These are phyloP conservation scores for Spergularia azorica DNA, from an alignment of 179 eudicot species.

Conservation along the genomic window DNA sequence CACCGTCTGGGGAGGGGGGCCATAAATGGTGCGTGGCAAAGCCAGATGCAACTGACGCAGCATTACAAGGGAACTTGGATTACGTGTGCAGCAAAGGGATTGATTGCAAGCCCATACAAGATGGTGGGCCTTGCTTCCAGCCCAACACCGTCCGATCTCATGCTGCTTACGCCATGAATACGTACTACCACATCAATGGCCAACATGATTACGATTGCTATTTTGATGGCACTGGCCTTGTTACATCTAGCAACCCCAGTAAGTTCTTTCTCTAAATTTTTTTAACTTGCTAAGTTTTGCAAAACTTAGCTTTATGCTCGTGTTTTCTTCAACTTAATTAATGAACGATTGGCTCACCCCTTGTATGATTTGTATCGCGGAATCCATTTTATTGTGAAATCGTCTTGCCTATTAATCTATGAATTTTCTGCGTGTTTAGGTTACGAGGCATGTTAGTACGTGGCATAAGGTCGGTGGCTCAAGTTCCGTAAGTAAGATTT, in stretches of 20 bases:
- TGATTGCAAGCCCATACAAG: slow-evolving; percentile 52
- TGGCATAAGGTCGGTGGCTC: slow-evolving; percentile 23
- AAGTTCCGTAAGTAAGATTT: neutral
- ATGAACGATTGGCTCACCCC: neutral
- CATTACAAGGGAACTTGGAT: slow-evolving; percentile 49
- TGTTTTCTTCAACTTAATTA: neutral
- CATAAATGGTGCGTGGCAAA: slow-evolving; percentile 55
- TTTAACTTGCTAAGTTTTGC: neutral
- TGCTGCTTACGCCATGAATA: slow-evolving; percentile 55
- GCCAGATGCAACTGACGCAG: slow-evolving; percentile 34
- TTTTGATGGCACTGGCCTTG: slow-evolving; percentile 37
- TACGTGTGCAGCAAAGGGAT: slow-evolving; percentile 46
- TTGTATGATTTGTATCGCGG: no score
- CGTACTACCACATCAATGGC: slow-evolving; percentile 49
- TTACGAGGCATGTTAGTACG: slow-evolving; percentile 38
- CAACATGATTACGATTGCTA: slow-evolving; percentile 36
- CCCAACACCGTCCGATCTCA: slow-evolving; percentile 53
- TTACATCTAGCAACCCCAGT: slow-evolving; percentile 47
- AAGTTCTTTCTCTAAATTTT: slow-evolving; percentile 20
- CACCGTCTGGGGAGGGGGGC: slow-evolving; percentile 3
- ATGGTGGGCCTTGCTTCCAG: slow-evolving; percentile 47
- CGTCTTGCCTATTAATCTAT: neutral
- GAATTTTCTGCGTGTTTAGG: slow-evolving; percentile 21
- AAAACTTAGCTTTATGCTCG: neutral
- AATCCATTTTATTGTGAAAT: neutral